Evolutionary conservation across 2,329 filamentous ascomycete genomes (phyloP).

Genomic region (Reticulascus tulasneorum): DNA sequence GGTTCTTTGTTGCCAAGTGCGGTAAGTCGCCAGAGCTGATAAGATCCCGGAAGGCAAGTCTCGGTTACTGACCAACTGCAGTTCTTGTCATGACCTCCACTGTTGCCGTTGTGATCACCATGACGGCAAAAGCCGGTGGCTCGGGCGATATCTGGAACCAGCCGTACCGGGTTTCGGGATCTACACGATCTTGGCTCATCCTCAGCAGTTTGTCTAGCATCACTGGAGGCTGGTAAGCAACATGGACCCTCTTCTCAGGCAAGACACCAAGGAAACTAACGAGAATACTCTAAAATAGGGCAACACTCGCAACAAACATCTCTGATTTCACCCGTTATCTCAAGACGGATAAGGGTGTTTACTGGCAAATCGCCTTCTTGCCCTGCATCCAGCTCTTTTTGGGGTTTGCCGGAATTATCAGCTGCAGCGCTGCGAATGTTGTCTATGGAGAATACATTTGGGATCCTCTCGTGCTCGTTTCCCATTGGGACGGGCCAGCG

Average conservation of each 20-base stretch:
- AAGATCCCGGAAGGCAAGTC: too few species aligned
- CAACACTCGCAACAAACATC: conserved; percentile 16
- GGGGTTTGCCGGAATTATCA: conserved; percentile 44
- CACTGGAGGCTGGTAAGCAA: conserved; percentile 16
- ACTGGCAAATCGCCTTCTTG: conserved; percentile 15
- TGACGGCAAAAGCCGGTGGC: conserved; percentile 17
- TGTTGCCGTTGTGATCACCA: conserved; percentile 12
- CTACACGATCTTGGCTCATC: too few species aligned
- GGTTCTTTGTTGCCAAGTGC: conserved; percentile 52
- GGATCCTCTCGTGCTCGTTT: conserved; percentile 23
- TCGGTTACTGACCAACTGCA: too few species aligned
- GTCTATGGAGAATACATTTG: conserved; percentile 21
- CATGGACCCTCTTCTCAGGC: too few species aligned
- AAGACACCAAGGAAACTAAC: too few species aligned
- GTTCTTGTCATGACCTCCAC: conserved; percentile 14
- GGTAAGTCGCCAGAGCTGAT: too few species aligned
- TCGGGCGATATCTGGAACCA: conserved; percentile 18
- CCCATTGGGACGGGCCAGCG: conserved; percentile 21
- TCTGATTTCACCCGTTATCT: conserved; percentile 17
- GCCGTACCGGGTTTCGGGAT: too few species aligned
- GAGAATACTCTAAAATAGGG: too few species aligned
- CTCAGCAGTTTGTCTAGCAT: too few species aligned
- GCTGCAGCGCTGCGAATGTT: conserved; percentile 30
- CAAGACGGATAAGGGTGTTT: conserved; percentile 12
- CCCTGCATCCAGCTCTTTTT: conserved; percentile 19